A percentile compares a stretch with the other conserved stretches of the same genome.
phyloP scores from a whole-genome alignment of 257 asterid genomes.

The Solanum gandarillasii region DNA sequence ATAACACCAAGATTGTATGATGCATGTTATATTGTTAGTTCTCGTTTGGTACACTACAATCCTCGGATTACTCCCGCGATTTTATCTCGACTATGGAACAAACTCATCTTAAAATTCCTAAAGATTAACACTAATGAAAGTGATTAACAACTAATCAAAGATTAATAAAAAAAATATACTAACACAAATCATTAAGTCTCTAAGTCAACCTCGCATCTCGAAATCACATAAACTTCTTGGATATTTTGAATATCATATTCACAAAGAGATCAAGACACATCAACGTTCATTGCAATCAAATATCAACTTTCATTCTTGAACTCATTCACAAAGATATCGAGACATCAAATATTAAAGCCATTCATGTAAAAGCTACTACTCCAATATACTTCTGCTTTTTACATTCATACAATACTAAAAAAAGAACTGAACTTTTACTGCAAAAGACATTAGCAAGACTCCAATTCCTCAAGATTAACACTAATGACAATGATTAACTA shows the following conservation, averaged over 20 bases:
- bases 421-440: neutral
- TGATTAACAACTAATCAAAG: neutral
- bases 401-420: neutral
- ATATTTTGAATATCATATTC: neutral
- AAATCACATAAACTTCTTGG: neutral
- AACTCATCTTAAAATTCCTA: neutral
- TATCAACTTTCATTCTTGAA: neutral
- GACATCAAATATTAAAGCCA: neutral
- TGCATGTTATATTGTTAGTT: no score
- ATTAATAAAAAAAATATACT: neutral
- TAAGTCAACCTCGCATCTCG: neutral
- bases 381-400: neutral
- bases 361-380: neutral
- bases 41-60: no score
- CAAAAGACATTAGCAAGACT: neutral
- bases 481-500: neutral
- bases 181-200: neutral
- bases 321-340: neutral
- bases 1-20: no score
- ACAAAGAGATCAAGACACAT: neutral
- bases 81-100: no score
- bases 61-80: no score
- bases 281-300: neutral
- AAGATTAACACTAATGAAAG: neutral
- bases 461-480: neutral